Base-by-base conservation (phyloP, 495 filamentous ascomycete species). In the Oidiodendron maius region DNA sequence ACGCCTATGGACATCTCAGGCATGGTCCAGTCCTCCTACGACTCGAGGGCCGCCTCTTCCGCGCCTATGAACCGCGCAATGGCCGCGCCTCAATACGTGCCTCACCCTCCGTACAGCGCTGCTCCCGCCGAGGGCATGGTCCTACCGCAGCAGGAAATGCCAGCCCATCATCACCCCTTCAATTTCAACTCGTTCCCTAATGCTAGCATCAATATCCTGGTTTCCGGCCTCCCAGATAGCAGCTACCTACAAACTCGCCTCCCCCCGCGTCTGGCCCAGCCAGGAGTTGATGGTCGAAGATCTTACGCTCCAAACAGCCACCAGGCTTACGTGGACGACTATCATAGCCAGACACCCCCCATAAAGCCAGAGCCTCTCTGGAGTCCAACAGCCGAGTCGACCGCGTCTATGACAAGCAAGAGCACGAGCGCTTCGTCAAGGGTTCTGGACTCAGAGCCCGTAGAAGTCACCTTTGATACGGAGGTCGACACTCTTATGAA, bases 401-500 rank as follows among this genome's bases (percentile, higher is more conserved):
- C 51, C 15, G 12, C 48, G 32, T 53, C 49, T 36, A 12, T 39
- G 28, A 26, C 35, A 2, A 37, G 44, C 22, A 56, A 44, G 44
- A 42, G 37, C 21, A 56, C 51, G 22, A 37, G 17, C 30, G 35
- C 39, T 11, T 20, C 39, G 6, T 15, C 42, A 46, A 36, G 35
- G 50, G 57, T 46, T 57, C 62, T 57, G 40, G 55, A 36, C 21
- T 35, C 50, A 3, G 61, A 61, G 26, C 45, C 44, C 5, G 35
- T 18, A 38, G 75, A 82, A 16, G 59, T 80, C 38, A 70, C 79
- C 38, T 93, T 91, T 65, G 77, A 79, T 24, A 97, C 89, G 1
- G 79, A 86, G 42, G 82, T 97, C 37, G 91, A 97, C 61, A 80
- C 81, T n/a, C 65, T 97, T 32, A 93, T 96, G 88, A 91, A 87